These are phyloP conservation scores for Coemansia sp. DNA, from an alignment of 192 early-diverging fungal genomes.

Conservation along the genomic window DNA sequence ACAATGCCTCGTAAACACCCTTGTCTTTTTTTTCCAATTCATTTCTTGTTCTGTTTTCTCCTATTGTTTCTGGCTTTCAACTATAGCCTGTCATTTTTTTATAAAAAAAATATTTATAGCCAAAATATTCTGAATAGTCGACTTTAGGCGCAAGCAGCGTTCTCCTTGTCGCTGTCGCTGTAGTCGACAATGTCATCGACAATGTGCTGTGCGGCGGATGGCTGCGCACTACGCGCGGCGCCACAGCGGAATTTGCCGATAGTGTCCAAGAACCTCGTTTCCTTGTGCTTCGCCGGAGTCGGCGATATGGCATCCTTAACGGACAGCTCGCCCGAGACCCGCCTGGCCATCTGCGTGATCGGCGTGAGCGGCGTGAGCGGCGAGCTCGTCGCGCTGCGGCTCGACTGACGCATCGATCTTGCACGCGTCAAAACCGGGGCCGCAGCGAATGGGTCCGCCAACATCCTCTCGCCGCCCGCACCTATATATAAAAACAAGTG, in stretches of 20 bases:
- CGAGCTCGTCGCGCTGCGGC: too few species aligned
- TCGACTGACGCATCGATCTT: too few species aligned
- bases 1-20: conserved; percentile 14
- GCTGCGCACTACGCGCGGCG: not conserved
- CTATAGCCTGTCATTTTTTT: too few species aligned
- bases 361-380: conserved; percentile 7
- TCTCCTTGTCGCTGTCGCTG: conserved; percentile 44
- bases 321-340: not conserved
- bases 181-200: conserved; percentile 47
- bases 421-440: too few species aligned
- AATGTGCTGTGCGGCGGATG: not conserved
- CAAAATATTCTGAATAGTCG: not conserved
- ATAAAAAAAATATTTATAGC: too few species aligned
- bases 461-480: not conserved
- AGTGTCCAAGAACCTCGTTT: not conserved
- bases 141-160: conserved; percentile 5
- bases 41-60: not conserved
- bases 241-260: conserved; percentile 1
- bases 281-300: too few species aligned
- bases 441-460: not conserved
- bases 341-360: conserved; percentile 10
- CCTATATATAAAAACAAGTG: too few species aligned
- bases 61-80: too few species aligned
- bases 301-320: not conserved
- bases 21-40: not conserved